Conservation (phyloP, 2,329 filamentous ascomycete genomes). For the Colletotrichum lentis region DNA sequence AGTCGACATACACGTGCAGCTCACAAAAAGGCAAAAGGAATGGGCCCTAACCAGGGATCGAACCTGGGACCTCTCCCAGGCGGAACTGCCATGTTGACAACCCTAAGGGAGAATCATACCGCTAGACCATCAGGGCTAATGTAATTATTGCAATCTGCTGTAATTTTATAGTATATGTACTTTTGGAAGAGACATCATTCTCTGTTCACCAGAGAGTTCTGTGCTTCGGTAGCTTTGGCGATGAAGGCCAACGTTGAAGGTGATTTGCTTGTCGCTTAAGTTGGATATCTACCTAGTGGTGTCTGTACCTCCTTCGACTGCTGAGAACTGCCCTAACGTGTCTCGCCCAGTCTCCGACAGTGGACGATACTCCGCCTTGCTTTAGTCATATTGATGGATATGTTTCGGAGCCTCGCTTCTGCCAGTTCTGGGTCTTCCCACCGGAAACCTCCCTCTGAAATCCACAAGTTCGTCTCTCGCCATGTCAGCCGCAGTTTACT, state of each 20-base stretch:
- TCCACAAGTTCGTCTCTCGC: constrained; percentile 2
- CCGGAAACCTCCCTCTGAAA: background rate
- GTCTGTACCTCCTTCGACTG: constrained; percentile 35
- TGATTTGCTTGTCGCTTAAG: background rate
- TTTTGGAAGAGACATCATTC: too few relatives aligned
- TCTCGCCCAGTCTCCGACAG: constrained; percentile 47
- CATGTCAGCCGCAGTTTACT: constrained; percentile 1
- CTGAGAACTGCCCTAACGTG: constrained; percentile 47
- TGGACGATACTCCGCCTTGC: constrained; percentile 43
- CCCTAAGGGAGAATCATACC: too few relatives aligned
- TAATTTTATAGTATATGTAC: too few relatives aligned
- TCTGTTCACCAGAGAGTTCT: too few relatives aligned
- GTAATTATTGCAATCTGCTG: too few relatives aligned
- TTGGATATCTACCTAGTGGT: background rate
- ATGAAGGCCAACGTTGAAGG: background rate
- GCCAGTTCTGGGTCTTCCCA: constrained; percentile 1
- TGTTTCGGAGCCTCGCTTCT: background rate
- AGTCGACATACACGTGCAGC: too few relatives aligned
- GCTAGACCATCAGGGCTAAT: too few relatives aligned
- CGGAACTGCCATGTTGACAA: too few relatives aligned
- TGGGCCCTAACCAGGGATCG: too few relatives aligned
- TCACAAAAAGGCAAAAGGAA: too few relatives aligned
- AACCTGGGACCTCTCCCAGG: too few relatives aligned
- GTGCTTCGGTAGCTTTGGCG: too few relatives aligned
- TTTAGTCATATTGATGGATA: constrained; percentile 39